Base-by-base conservation (phyloP, 2,329 filamentous ascomycete species). In the Geosmithia morbida region DNA sequence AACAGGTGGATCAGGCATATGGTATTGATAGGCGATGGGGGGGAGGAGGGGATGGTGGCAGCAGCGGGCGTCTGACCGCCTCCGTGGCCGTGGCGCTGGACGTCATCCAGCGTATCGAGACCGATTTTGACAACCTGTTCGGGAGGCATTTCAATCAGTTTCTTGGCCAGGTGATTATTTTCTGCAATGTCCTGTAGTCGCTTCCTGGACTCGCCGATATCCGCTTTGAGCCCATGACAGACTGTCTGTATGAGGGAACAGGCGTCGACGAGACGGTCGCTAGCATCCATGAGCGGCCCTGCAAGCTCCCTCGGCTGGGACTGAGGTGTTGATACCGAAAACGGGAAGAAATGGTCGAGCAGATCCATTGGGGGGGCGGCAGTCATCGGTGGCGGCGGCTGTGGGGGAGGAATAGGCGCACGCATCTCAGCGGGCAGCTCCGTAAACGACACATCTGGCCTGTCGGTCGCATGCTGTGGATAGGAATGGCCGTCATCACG, bases 1-100 rank as follows among this genome's bases (percentile, higher is more conserved):
- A 70, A 60, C 18, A 77, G 51, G 48, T 77, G 73, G 30, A 75
- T 55, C 50, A 77, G 70, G 54, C 71, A 76, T 2, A 77, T 54
- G 2, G 67, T 63, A 26, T 71, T 63, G 26, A 70, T 53, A 3
- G 73, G 61, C 1, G 66, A 64, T 8, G 22, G 22, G 8, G 22
- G 22, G 54, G 2, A 66, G 68, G 10, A 16, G 33, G 33, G 33
- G 33, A 37, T 11, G 33, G 6, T 37, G 33, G 33, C 14, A 16
- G 11, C 3, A 37, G 3, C 10, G 10, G 33, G 6, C 33, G 19
- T 63, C 57, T 0, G 75, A 51, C 8, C 22, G 22, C 22, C 22
- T 26, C 22, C 22, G 8, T 26, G 4, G 8, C 8, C 22, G 4
- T 26, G 22, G 22, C 22, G 22, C 8, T 26, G 22, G 4, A 72